A percentile compares a stretch with the other conserved stretches of the same genome.
Conservation (phyloP, 768 basidiomycete genomes). For the Trametes elegans region DNA sequence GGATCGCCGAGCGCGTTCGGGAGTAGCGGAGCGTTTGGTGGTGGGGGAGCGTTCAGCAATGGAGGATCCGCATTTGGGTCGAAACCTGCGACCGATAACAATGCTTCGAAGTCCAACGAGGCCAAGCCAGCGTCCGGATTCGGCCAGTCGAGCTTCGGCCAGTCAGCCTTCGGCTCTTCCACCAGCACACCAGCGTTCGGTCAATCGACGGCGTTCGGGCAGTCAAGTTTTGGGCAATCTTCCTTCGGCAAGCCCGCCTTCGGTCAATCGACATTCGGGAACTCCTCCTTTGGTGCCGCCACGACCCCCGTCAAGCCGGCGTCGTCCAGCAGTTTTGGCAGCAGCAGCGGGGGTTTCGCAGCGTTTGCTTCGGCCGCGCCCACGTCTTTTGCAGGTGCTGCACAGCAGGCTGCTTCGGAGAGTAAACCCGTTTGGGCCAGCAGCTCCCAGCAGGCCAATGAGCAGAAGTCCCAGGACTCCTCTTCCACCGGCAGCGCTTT, state of each 20-base stretch:
- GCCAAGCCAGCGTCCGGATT: conserved; percentile 24
- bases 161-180: background rate
- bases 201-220: conserved; percentile 29
- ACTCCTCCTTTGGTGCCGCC: conserved; percentile 26
- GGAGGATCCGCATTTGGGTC: conserved; percentile 2
- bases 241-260: conserved; percentile 29
- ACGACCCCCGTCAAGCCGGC: background rate
- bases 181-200: conserved; percentile 28
- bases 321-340: background rate
- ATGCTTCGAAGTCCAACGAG: background rate
- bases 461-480: background rate
- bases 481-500: background rate
- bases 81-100: background rate
- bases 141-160: conserved; percentile 12
- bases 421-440: conserved; percentile 16
- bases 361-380: conserved; percentile 17
- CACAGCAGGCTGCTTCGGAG: background rate
- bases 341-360: conserved; percentile 4
- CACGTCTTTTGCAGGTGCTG: conserved; percentile 3
- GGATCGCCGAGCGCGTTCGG: conserved; percentile 5
- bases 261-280: conserved; percentile 29
- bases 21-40: background rate
- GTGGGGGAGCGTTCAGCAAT: background rate
- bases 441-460: background rate
- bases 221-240: too few relatives aligned